phyloP scores from a whole-genome alignment of 306 rosid species.

The Styphnolobium japonicum region DNA sequence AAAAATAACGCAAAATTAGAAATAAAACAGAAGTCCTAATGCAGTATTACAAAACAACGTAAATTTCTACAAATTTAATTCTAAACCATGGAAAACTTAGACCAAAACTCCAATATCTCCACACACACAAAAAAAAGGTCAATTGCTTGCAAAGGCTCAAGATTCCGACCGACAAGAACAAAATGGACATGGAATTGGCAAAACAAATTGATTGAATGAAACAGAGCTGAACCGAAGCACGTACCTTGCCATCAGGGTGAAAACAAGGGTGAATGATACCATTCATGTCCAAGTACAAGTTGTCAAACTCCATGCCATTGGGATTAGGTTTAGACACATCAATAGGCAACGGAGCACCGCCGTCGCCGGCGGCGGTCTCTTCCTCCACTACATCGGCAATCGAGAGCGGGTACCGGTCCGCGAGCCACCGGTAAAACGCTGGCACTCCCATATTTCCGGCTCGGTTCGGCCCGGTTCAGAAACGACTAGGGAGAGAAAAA shows the following conservation, averaged over 20 bases:
- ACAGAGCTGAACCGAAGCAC: neutral
- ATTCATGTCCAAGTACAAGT: slow-evolving; percentile 91
- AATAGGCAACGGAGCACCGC: slow-evolving; percentile 32
- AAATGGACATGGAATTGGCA: neutral
- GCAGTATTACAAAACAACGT: too few relatives aligned
- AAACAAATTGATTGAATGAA: neutral
- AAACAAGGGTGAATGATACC: slow-evolving; percentile 95
- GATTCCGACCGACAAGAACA: neutral
- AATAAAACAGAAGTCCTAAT: neutral
- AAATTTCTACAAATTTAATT: too few relatives aligned
- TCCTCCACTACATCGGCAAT: slow-evolving; percentile 82
- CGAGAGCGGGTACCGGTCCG: slow-evolving; percentile 88
- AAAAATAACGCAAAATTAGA: neutral
- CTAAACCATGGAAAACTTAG: too few relatives aligned
- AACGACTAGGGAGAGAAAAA: neutral
- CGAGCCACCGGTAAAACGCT: slow-evolving; percentile 97
- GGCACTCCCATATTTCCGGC: slow-evolving; percentile 85
- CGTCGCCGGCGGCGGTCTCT: slow-evolving; percentile 33
- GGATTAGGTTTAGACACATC: slow-evolving; percentile 85
- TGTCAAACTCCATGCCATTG: slow-evolving; percentile 89
- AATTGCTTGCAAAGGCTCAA: neutral
- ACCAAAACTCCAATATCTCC: too few relatives aligned
- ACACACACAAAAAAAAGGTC: too few relatives aligned
- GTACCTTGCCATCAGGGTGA: slow-evolving; percentile 93
- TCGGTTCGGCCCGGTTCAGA: slow-evolving; percentile 37